A percentile compares a stretch with the other conserved stretches of the same genome.
Evolutionary conservation across 2,329 filamentous ascomycete species (phyloP).

Genomic region (Aspergillus quadricinctus): DNA sequence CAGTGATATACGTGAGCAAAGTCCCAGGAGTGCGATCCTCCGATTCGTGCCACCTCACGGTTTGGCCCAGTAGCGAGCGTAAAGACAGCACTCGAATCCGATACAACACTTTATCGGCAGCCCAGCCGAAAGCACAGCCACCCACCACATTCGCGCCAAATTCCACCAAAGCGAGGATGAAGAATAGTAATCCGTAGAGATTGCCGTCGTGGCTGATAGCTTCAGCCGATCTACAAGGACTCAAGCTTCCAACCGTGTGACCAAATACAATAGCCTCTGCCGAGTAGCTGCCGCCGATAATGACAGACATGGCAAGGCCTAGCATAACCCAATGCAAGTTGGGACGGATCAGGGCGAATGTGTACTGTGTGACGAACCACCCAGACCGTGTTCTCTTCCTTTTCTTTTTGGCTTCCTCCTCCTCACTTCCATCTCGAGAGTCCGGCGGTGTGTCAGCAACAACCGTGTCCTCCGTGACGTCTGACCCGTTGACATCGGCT

Average conservation of each 20-base stretch:
- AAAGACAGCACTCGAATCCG: constrained; percentile 59
- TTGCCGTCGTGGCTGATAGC: constrained; percentile 47
- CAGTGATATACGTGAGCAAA: constrained; percentile 64
- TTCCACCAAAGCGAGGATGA: constrained; percentile 55
- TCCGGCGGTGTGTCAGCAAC: constrained; percentile 9
- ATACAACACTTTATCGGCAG: constrained; percentile 61
- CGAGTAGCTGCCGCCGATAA: constrained; percentile 55
- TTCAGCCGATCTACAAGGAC: constrained; percentile 47
- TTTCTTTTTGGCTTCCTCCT: constrained; percentile 12
- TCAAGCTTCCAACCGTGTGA: constrained; percentile 54
- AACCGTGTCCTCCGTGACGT: constrained; percentile 18
- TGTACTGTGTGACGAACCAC: constrained; percentile 27
- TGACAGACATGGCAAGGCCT: constrained; percentile 49
- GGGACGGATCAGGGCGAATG: constrained; percentile 39
- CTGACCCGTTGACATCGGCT: constrained; percentile 12
- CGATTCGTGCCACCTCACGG: constrained; percentile 65
- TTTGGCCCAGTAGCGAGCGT: constrained; percentile 60
- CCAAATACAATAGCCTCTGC: constrained; percentile 57
- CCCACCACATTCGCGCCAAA: constrained; percentile 58
- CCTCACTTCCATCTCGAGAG: constrained; percentile 7
- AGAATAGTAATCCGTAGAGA: constrained; percentile 55
- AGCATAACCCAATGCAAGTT: constrained; percentile 43
- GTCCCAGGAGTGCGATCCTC: constrained; percentile 57
- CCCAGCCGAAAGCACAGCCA: constrained; percentile 52
- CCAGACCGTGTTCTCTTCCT: constrained; percentile 15